Evolutionary conservation across 805 yeast genomes (phyloP), one percentile per base, ranked within the genome.

Genomic region (Candida xiaguanensis): DNA sequence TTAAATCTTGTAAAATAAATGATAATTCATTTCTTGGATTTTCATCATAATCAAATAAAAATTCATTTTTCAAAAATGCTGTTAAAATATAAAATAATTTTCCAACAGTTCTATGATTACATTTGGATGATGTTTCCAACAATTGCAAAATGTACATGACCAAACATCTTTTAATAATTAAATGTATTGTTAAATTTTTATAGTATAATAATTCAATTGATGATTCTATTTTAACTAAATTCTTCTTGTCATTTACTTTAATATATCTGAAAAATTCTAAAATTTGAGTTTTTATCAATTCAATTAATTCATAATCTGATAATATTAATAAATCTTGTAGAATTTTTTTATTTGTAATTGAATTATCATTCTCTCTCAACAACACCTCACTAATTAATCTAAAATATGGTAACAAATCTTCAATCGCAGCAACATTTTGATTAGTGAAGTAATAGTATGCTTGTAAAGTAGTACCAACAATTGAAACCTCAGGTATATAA

Each of bases 181-280:
- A 53, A 53, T 77, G 82, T 30, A 77, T 74, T 8, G 72, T 60
- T 52, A 75, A 73, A 55, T 78, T 78, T 46, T 81, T 75, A 58
- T 77, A 78, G 50, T 75, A 78, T 31, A 76, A 64, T 29, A 78
- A 63, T 55, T 75, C 81, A 57, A 78, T 72, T 8, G 77, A 59
- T 46, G 75, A 78, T 37, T 64, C 66, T 22, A 79, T 46, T 5
- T 36, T 47, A 26, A 67, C 54, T 8, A 48, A 44, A 34, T 59
- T 53, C 13, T 49, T 46, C 11, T 39, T 38, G 7, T 43, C 35
- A 40, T 59, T 55, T 32, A 59, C 49, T 36, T 55, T 43, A 38
- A 58, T 48, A 42, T 46, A 51, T 38, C 58, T 44, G 49, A 61
- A 52, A 43, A 61, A 65, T 34, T 53, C 49, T 20, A 51, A 41